Evolutionary conservation across 1,284 basidiomycete species (phyloP), one percentile per base, ranked within the genome.

Genomic region (Xerocomus nothofagi): DNA sequence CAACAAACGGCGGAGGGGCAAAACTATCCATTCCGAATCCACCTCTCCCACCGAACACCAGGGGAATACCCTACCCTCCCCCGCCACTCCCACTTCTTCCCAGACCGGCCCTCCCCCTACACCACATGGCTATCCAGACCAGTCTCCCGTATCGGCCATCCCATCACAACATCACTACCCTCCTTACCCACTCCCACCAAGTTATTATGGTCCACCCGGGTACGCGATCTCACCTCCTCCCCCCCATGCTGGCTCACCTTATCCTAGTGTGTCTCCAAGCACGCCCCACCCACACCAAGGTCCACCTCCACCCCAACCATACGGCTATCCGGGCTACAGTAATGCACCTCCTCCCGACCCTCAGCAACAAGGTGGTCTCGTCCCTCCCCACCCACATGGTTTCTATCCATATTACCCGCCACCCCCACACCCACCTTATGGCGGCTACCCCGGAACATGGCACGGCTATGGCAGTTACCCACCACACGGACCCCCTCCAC

Each of bases 1-100:
- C 24, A 39, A 42, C 37, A 78, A 76, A 55, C 67, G 69, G 21
- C 70, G 73, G 37, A 74, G 66, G 41, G 51, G 57, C 10, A 67
- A 67, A 47, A 31, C 51, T 5, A 49, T 39, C 34, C 62, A 68
- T 14, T 57, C 64, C 14, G 64, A 52, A 20, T 69, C 64, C 0
- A 42, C 37, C 15, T 69, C 64, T 14, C 67, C 64, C 2, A 69
- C 62, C 15, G 63, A 65, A 4, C 62, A 41, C 24, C 65, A 68
- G 26, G 51, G 39, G 4, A 58, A 51, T n/a, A 4, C 55, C 11
- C 39, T 68, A n/a, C 60, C 63, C 15, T 68, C 67, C 0, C 64
- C 64, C 7, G 57, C 67, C n/a, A 61, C 67, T 0, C 63, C 63
- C 15, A 66, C 65, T 3, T 54, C 63, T 30, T 47, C 63, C 24